Evolutionary conservation across 345 rosid genomes (phyloP).

Genomic region (Lumnitzera littorea): DNA sequence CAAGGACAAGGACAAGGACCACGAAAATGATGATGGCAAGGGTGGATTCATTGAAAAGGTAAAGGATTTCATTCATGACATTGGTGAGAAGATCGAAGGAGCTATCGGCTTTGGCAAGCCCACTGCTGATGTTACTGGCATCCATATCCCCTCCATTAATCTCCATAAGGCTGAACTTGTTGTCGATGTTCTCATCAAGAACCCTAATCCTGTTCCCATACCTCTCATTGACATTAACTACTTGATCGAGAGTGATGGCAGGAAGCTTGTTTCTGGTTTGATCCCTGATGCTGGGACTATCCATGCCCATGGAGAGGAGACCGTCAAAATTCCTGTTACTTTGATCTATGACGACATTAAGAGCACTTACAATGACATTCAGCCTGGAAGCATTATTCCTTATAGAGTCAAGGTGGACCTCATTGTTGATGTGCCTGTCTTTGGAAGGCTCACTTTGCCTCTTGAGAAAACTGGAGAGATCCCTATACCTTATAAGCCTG

Average conservation of each 20-base stretch:
- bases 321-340: slow-evolving; percentile 74
- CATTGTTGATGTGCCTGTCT: slow-evolving; percentile 74
- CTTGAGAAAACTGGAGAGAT: slow-evolving; percentile 94
- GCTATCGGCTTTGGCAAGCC: slow-evolving; percentile 95
- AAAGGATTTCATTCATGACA: slow-evolving; percentile 86
- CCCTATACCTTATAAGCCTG: slow-evolving; percentile 93
- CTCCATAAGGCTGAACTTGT: slow-evolving; percentile 79
- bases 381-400: slow-evolving; percentile 89
- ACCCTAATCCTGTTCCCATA: slow-evolving; percentile 89
- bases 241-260: slow-evolving; percentile 79
- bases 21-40: slow-evolving; percentile 48
- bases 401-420: slow-evolving; percentile 82
- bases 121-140: slow-evolving; percentile 75
- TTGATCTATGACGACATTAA: slow-evolving; percentile 84
- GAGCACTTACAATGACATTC: slow-evolving; percentile 63
- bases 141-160: slow-evolving; percentile 73
- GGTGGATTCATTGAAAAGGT: slow-evolving; percentile 90
- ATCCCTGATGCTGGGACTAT: slow-evolving; percentile 96
- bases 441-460: slow-evolving; percentile 85
- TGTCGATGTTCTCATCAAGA: slow-evolving; percentile 81
- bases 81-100: slow-evolving; percentile 89
- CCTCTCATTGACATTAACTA: slow-evolving; percentile 81
- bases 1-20: slow-evolving; percentile 40
- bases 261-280: slow-evolving; percentile 83
- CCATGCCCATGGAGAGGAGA: slow-evolving; percentile 87